phyloP scores from a whole-genome alignment of 2,329 filamentous ascomycete species.

The Fusarium continuum region DNA sequence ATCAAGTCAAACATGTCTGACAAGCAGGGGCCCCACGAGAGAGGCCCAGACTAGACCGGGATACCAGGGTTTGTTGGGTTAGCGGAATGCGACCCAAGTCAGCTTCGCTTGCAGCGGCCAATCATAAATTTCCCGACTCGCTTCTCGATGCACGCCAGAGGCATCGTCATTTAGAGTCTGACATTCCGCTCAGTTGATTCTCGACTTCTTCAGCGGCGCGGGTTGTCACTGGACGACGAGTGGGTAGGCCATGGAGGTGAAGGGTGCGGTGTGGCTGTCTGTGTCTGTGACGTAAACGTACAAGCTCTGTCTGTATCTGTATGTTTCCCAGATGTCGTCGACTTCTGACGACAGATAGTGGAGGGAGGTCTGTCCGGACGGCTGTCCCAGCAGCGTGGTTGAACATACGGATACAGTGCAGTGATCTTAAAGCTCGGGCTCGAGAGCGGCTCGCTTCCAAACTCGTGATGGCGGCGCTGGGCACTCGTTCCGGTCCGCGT shows the following conservation, averaged over 20 bases:
- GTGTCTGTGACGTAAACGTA: not conserved
- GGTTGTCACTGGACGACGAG: not conserved
- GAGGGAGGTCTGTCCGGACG: too few relatives aligned
- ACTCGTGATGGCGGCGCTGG: not conserved
- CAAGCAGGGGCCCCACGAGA: not conserved
- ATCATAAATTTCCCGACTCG: constrained; percentile 46
- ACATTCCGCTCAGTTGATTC: constrained; percentile 20
- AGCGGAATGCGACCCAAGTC: constrained; percentile 38
- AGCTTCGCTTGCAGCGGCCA: constrained; percentile 43
- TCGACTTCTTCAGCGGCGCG: not conserved
- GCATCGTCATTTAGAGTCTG: constrained; percentile 23
- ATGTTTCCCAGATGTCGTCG: not conserved
- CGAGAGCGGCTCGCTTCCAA: constrained; percentile 1
- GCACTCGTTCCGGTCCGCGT: constrained; percentile 15
- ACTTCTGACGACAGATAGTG: not conserved
- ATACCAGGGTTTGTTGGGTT: constrained; percentile 14
- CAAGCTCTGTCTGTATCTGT: not conserved
- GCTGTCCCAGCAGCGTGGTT: not conserved
- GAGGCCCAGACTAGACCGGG: constrained; percentile 9
- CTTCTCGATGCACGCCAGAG: constrained; percentile 43
- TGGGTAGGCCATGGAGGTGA: too few relatives aligned
- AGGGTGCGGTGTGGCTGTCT: not conserved
- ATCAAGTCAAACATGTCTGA: not conserved
- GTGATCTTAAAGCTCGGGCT: not conserved
- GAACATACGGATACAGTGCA: not conserved